Evolutionary conservation across 345 rosid species (phyloP).

Genomic region (Populus simonii): DNA sequence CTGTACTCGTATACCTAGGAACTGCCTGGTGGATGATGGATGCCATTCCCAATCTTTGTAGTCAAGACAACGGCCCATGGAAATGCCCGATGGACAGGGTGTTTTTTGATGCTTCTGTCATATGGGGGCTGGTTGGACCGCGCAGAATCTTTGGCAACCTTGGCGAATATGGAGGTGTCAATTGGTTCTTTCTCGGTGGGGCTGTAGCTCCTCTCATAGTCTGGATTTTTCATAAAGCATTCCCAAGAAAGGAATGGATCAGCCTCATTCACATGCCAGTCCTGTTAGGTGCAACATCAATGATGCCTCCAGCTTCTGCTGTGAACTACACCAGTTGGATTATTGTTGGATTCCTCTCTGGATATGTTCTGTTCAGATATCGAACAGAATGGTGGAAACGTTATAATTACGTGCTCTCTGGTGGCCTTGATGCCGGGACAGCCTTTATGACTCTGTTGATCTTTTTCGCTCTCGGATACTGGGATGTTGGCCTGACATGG

Average conservation of each 20-base stretch:
- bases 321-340: constrained; percentile 77
- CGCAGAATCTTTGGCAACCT: constrained; percentile 67
- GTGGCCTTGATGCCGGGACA: constrained; percentile 76
- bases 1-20: constrained; percentile 46
- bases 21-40: constrained; percentile 94
- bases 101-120: constrained; percentile 74
- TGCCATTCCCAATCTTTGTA: constrained; percentile 61
- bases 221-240: constrained; percentile 64
- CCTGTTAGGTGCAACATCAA: constrained; percentile 55
- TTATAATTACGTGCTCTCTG: constrained; percentile 64
- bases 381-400: constrained; percentile 54
- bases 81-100: constrained; percentile 65
- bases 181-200: constrained; percentile 71
- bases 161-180: constrained; percentile 58
- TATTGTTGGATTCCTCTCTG: constrained; percentile 50
- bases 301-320: constrained; percentile 75
- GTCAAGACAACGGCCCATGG: constrained; percentile 60
- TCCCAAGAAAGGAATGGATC: constrained; percentile 59
- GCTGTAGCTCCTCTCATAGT: constrained; percentile 59
- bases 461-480: constrained; percentile 46
- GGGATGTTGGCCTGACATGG: constrained; percentile 46
- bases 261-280: constrained; percentile 60
- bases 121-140: constrained; percentile 87
- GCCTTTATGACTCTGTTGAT: constrained; percentile 65
- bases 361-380: constrained; percentile 49